Conservation (phyloP, 2,329 filamentous ascomycete species). For the Hymenoscyphus scutula region DNA sequence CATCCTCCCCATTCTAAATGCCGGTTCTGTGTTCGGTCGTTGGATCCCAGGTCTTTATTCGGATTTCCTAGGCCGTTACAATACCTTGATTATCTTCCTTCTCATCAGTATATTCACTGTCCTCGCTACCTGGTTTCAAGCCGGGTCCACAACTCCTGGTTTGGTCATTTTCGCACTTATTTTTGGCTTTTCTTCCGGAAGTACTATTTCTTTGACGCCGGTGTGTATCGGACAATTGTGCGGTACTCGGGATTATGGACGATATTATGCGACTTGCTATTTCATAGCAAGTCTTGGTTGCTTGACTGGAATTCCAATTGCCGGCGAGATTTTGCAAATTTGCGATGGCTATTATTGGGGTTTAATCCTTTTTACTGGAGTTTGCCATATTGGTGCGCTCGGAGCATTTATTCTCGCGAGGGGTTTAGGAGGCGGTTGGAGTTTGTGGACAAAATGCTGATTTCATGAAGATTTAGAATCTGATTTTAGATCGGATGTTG, state of each 20-base stretch:
- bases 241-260: slow-evolving; percentile 76
- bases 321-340: neutral
- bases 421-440: too few relatives aligned
- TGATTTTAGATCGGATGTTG: too few relatives aligned
- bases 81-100: slow-evolving; percentile 73
- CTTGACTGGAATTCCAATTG: slow-evolving; percentile 2
- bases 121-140: slow-evolving; percentile 74
- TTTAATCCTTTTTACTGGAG: too few relatives aligned
- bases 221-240: slow-evolving; percentile 84
- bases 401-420: too few relatives aligned
- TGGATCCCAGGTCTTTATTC: slow-evolving; percentile 76
- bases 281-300: neutral
- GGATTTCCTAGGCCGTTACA: slow-evolving; percentile 79
- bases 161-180: slow-evolving; percentile 71
- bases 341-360: too few relatives aligned
- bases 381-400: too few relatives aligned
- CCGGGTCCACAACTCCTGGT: slow-evolving; percentile 56
- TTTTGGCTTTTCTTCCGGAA: slow-evolving; percentile 81
- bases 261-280: slow-evolving; percentile 79
- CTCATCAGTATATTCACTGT: slow-evolving; percentile 59
- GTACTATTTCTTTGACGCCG: slow-evolving; percentile 77
- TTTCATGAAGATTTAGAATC: too few relatives aligned
- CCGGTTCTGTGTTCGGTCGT: slow-evolving; percentile 74
- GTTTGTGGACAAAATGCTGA: too few relatives aligned
- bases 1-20: slow-evolving; percentile 81